Conservation (phyloP, 2,329 filamentous ascomycete genomes). For the Apiospora phragmitis region DNA sequence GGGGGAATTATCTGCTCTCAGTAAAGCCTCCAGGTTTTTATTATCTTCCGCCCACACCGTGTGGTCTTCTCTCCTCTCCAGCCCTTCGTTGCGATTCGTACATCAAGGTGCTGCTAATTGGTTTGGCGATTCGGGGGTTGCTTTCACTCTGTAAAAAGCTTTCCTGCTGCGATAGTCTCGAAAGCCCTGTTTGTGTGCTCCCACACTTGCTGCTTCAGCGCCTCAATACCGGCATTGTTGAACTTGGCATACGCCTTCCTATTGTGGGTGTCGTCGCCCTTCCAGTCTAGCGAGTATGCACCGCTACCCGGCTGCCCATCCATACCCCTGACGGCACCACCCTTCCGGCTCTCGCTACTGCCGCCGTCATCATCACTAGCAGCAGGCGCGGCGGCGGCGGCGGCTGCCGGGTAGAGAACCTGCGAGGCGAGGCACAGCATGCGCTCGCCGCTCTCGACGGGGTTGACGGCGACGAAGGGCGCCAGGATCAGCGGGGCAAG, state of each 20-base stretch:
- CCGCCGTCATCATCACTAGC: too few species aligned
- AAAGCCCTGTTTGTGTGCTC: conserved; percentile 9
- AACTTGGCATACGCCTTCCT: neutral
- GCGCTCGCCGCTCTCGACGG: conserved; percentile 4
- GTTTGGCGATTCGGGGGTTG: too few species aligned
- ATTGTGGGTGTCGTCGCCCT: neutral
- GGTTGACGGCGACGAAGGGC: neutral
- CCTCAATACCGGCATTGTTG: conserved; percentile 19
- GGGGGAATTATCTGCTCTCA: too few species aligned
- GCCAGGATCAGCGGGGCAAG: conserved; percentile 1
- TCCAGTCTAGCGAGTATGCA: neutral
- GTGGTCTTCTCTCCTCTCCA: too few species aligned
- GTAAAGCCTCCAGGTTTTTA: too few species aligned
- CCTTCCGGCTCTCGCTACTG: conserved; percentile 11
- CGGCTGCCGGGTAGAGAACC: neutral
- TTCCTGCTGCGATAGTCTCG: conserved; percentile 2
- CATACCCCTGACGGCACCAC: neutral
- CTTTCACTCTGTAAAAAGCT: neutral
- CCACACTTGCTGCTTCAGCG: neutral
- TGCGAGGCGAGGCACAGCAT: conserved; percentile 30
- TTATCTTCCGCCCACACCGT: too few species aligned
- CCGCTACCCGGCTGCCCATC: conserved; percentile 3
- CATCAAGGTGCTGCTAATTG: neutral
- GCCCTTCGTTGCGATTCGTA: too few species aligned
- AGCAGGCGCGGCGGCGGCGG: neutral